These are phyloP conservation scores for Draba incana DNA, from an alignment of 345 rosid species.

Conservation along the genomic window DNA sequence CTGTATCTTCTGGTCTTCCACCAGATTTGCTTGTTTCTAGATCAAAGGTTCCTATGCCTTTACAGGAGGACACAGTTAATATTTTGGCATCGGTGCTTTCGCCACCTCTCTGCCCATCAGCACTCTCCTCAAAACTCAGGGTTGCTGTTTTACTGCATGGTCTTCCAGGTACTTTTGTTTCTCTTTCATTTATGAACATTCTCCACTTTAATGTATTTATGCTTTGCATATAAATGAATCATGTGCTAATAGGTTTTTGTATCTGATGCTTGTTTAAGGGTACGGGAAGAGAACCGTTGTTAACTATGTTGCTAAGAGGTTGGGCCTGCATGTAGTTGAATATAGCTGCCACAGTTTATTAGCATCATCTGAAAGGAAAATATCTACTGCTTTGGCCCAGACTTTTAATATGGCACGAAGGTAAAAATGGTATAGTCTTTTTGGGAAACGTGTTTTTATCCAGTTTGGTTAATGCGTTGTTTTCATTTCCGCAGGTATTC, in stretches of 20 bases:
- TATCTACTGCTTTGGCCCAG: slow-evolving; percentile 75
- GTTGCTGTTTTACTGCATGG: slow-evolving; percentile 87
- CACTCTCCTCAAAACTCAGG: slow-evolving; percentile 80
- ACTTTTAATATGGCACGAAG: slow-evolving; percentile 85
- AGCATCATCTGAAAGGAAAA: slow-evolving; percentile 76
- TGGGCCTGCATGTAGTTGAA: slow-evolving; percentile 94
- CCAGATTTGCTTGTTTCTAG: slow-evolving; percentile 64
- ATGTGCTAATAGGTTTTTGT: slow-evolving; percentile 6
- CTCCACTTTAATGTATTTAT: too few species aligned
- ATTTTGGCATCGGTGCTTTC: slow-evolving; percentile 74
- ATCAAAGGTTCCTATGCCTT: slow-evolving; percentile 56
- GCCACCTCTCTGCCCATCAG: slow-evolving; percentile 83
- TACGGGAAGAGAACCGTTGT: slow-evolving; percentile 92
- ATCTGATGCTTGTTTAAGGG: slow-evolving; percentile 51
- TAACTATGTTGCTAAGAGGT: slow-evolving; percentile 67
- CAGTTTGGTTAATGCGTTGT: slow-evolving; percentile 22
- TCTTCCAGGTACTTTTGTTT: slow-evolving; percentile 55
- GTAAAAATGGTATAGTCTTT: slow-evolving; percentile 44
- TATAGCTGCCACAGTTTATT: slow-evolving; percentile 80
- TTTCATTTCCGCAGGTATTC: slow-evolving; percentile 60
- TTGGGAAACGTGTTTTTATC: slow-evolving; percentile 12
- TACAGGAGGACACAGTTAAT: slow-evolving; percentile 69
- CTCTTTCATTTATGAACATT: slow-evolving; percentile 20
- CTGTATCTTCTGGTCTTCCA: slow-evolving; percentile 74
- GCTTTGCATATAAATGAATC: too few species aligned